Base-by-base conservation (phyloP, 1,139 yeast genomes). In the Geotrichum phurueaensis region DNA sequence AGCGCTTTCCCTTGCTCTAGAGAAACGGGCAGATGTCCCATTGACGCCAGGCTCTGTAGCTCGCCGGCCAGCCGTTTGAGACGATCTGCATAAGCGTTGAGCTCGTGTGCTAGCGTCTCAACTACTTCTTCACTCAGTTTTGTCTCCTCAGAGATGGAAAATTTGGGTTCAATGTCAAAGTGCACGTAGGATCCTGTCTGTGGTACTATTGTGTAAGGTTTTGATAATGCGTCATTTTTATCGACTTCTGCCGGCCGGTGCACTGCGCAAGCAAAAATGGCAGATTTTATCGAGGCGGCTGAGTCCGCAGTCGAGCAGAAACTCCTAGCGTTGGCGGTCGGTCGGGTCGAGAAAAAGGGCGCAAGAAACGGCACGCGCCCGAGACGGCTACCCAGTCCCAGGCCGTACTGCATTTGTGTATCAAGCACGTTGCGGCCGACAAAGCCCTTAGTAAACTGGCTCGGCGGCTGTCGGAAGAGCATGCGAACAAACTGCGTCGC, bases 1-100 rank as follows among this genome's bases (percentile, higher is more conserved):
- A 74, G 57, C 4, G 61, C 59, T 20, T 64, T 60, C 29, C 70
- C 69, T 33, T 62, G 63, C 59, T 70, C 75, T n/a, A 73, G 60
- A 0, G 75, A 63, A 5, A 74, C 62, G 18, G 77, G 77, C 57
- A 74, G 68, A 66, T 74, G 76, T 10, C 77, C 77, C 4, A 74
- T 68, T 10, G 65, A 62, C 7, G 75, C 66, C 6, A 74, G 64
- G 27, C 70, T 67, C 56, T 64, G 60, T 15, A 74, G 61, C 53
- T 74, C 76, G 27, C 62, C 63, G 6, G 67, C 59, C 27, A 71
- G 65, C 18, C 62, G 60, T 53, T 65, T 64, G 52, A 73, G 60
- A 29, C 67, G 68, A 18, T 61, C 57, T 5, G 69, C 64, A 51
- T 69, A 69, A 25, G 64, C 62, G 45, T 61, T 65, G 39, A 74